Evolutionary conservation across 1,284 basidiomycete species (phyloP), one percentile per base, ranked within the genome.

Genomic region (Neotropicomus parvogracilis): DNA sequence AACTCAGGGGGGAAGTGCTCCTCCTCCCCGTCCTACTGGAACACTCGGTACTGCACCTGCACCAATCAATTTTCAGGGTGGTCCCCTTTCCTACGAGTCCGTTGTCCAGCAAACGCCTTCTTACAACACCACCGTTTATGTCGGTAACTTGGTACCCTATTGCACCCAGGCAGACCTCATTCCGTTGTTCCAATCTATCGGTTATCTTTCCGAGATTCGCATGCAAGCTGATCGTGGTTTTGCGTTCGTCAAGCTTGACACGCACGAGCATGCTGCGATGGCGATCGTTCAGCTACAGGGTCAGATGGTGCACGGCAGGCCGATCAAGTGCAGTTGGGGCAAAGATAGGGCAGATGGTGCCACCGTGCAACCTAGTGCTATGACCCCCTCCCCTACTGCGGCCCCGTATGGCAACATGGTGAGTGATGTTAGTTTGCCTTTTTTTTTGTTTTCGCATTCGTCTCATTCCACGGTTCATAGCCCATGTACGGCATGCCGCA

Each of bases 171-270:
- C 90, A 38, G 97, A 99, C 70, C 83, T 99, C 54, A 91, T 97
- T 58, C 93, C 94, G 6, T 75, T 97, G 49, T 98, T 99, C 83
- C 88, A 94, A 71, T 91, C 90, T 49, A 97, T 95, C 67, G 95
- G 97, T 44, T 97, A 97, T 70, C 85, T 98, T 44, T 92, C 92
- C 57, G 95, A 99, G 73, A 94, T 98, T 65, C 88, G 95, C 56
- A 95, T 98, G 91, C 95, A 98, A 70, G 84, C 94, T 49, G 95
- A 98, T 72, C 87, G 94, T 52, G 95, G 95, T 27, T 98, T 98
- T 67, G 95, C 95, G 0, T 99, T 99, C 65, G 93, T 98, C 66
- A 98, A 97, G 73, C 80, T 98, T 49, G 95, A 97, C 70, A 93
- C 91, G 38, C 95, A 98, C 68, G 93, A 97, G 67, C 93, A 97